These are phyloP conservation scores for Phymatotrichopsis omnivora DNA, from an alignment of 2,329 filamentous ascomycete genomes.

Conservation along the genomic window DNA sequence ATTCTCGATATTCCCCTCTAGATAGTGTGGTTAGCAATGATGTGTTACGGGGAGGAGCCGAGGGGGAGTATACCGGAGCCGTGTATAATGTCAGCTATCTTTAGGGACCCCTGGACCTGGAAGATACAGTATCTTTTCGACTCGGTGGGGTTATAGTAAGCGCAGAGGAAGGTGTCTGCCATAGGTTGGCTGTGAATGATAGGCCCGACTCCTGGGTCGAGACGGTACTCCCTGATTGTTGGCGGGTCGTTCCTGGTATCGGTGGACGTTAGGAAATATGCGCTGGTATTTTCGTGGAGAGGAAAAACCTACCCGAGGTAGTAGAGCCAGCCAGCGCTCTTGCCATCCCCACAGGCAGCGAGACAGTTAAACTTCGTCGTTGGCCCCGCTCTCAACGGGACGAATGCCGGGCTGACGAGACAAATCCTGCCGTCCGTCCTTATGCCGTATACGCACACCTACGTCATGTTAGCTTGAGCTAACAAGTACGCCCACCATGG, in stretches of 20 bases:
- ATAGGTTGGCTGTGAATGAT: not conserved
- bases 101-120: not conserved
- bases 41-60: not conserved
- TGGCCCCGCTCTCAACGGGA: not conserved
- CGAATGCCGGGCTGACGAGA: conserved; percentile 6
- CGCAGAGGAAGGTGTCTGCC: conserved; percentile 1
- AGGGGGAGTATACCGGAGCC: not conserved
- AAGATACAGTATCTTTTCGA: not conserved
- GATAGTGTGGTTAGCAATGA: not conserved
- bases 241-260: conserved; percentile 2
- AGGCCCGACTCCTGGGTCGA: not conserved
- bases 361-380: not conserved
- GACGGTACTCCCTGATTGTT: not conserved
- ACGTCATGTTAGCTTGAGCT: not conserved
- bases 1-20: conserved; percentile 3
- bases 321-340: conserved; percentile 8
- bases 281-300: not conserved
- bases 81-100: not conserved
- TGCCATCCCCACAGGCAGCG: conserved; percentile 9
- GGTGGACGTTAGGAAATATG: not conserved
- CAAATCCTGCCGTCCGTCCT: conserved; percentile 1
- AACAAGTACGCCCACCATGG: not conserved
- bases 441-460: conserved; percentile 2
- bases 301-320: conserved; percentile 4
- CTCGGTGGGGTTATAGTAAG: conserved; percentile 11